Evolutionary conservation across 2,329 filamentous ascomycete species (phyloP), one percentile per base, ranked within the genome.

Genomic region (Penicillium glabrum): DNA sequence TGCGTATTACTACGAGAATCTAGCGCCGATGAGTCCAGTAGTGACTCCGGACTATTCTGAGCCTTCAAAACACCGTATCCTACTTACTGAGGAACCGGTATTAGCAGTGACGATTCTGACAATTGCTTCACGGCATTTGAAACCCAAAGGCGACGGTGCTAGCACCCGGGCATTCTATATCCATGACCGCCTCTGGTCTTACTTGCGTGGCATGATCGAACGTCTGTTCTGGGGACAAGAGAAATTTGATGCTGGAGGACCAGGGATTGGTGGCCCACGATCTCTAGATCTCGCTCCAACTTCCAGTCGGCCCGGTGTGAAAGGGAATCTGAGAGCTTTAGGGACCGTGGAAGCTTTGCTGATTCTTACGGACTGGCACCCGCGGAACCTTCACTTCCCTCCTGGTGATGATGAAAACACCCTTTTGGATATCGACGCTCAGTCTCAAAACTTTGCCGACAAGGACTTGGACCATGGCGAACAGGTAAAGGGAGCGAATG

Each of bases 281-380:
- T 82, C 89, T 47, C 84, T 89, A 85, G 79, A 78, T 83, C 86
- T 75, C 69, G 92, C 77, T 73, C 78, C 82, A 14, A 74, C 81
- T 2, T 78, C 79, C 16, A 78, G 82, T 14, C 83, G 82, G 62
- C 64, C 72, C 24, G 72, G 69, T 43, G 71, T 86, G 55, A 89
- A 89, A 69, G 89, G 89, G 21, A 95, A 93, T 64, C 79, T 98
- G 52, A 85, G 95, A 51, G 96, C 93, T 0, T 79, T 99, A 3
- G 95, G 95, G 16, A 97, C 93, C 0, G 91, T 99, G 26, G 95
- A 99, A 76, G 96, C 92, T 33, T 78, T 99, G 31, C 87, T 99
- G 81, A 88, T 99, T 26, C 80, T 99, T 45, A 98, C 93, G 1
- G 95, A 99, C 70, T 99, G 95, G 93, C 93, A 98, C 72, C 95